Evolutionary conservation across 1,139 yeast genomes (phyloP).

Genomic region (Hanseniaspora gamundiae): DNA sequence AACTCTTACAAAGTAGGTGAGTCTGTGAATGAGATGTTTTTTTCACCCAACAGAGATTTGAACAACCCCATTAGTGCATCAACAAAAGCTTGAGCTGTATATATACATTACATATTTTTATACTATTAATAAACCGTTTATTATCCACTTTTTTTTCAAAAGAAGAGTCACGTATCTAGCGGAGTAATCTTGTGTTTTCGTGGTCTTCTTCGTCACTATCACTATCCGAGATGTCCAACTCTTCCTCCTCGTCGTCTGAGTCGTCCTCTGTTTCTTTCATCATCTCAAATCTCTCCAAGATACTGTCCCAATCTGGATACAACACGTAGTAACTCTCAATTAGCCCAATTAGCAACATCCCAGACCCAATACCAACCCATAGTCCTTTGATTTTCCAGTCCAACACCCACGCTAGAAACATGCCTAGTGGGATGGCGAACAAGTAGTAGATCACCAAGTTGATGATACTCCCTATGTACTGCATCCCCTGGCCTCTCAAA

Average conservation of each 20-base stretch:
- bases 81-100: too few relatives aligned
- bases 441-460: slow-evolving; percentile 66
- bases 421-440: slow-evolving; percentile 59
- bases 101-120: too few relatives aligned
- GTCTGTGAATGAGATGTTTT: background rate
- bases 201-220: slow-evolving; percentile 16
- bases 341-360: slow-evolving; percentile 56
- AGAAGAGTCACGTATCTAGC: background rate
- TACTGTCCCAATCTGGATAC: slow-evolving; percentile 42
- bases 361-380: slow-evolving; percentile 83
- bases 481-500: slow-evolving; percentile 78
- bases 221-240: slow-evolving; percentile 15
- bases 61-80: background rate
- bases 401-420: slow-evolving; percentile 44
- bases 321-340: slow-evolving; percentile 42
- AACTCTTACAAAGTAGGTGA: background rate
- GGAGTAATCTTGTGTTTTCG: background rate
- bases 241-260: slow-evolving; percentile 17
- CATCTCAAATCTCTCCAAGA: slow-evolving; percentile 34
- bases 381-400: slow-evolving; percentile 53
- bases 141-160: background rate
- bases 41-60: background rate
- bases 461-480: slow-evolving; percentile 68
- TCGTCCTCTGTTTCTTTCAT: slow-evolving; percentile 28
- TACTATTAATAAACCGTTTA: too few relatives aligned